A percentile compares a stretch with the other conserved stretches of the same genome.
phyloP scores from a whole-genome alignment of 306 rosid genomes.

The apple (Malus domestica) region DNA sequence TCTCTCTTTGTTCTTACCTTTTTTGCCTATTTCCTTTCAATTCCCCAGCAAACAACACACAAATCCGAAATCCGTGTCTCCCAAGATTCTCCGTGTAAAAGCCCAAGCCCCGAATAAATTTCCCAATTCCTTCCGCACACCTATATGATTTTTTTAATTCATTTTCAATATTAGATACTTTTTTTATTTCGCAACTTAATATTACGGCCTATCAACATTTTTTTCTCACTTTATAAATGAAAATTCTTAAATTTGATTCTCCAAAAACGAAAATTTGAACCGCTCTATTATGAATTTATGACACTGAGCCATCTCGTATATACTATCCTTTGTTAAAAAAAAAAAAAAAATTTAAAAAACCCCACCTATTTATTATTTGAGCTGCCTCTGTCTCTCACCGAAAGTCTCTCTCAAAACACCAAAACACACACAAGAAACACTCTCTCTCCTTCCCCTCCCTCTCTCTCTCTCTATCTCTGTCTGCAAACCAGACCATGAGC shows the following conservation, averaged over 20 bases:
- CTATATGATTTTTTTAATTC: neutral
- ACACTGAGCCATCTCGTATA: fast-evolving
- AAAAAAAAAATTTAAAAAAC: too few species aligned
- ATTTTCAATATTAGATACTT: too few species aligned
- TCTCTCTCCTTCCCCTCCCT: neutral
- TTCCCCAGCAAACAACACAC: neutral
- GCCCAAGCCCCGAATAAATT: neutral
- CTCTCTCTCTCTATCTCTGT: neutral
- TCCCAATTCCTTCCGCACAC: neutral
- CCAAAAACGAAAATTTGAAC: too few species aligned
- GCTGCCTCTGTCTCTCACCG: neutral
- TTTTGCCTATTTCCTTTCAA: neutral
- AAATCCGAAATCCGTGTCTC: neutral
- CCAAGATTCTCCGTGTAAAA: neutral
- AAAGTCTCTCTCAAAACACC: neutral
- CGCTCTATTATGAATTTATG: too few species aligned
- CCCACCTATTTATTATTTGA: neutral
- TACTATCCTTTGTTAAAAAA: too few species aligned
- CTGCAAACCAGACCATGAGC: conserved; percentile 33
- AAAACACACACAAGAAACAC: neutral
- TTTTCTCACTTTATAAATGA: too few species aligned
- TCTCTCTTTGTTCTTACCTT: neutral
- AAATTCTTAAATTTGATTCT: too few species aligned
- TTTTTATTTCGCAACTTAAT: fast-evolving
- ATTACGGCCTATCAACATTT: fast-evolving